Evolutionary conservation across 805 yeast genomes (phyloP), one percentile per base, ranked within the genome.

Genomic region (Wickerhamiella bombiphila): DNA sequence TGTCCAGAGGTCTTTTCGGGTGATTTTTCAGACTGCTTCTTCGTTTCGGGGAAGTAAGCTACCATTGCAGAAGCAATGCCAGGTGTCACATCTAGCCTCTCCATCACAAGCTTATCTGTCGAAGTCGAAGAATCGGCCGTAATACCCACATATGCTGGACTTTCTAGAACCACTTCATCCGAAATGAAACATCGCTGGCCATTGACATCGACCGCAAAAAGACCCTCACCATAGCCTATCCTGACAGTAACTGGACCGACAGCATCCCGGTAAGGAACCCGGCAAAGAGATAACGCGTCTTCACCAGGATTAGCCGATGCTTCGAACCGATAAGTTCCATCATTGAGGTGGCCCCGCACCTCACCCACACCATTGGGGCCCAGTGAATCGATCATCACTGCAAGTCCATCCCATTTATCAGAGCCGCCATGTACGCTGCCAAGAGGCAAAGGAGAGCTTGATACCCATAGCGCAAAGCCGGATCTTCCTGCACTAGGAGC

Each of bases 331-430:
- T 37, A 39, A 9, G 54, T 28, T 13, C 65, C 65, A 36, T 62
- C 65, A 38, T 59, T 61, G 21, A 61, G 45, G 47, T 61, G 65
- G 15, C 62, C 66, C 5, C 63, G 53, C 17, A 59, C 45, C 17
- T 58, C 49, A 14, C 56, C 58, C 22, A 35, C 34, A 11, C 36
- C 39, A n/a, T 28, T n/a, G 45, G 48, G 45, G 14, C 53, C 56
- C 34, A 46, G 42, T n/a, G 56, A 48, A 45, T 61, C 66, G 22
- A 61, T 43, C 41, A 58, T 48, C n/a, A 61, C 37, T 4, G 59
- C 65, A 30, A 61, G 45, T 2, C 66, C 66, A 40, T 61, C 64
- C 63, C 63, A 61, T 9, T 36, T 29, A 29, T 60, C 64, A 19
- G 48, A 38, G 7, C 56, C 50, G 17, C 66, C 66, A 42, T 56